These are phyloP conservation scores for Xylaria sp. DNA, from an alignment of 2,329 filamentous ascomycete species.

Conservation along the genomic window DNA sequence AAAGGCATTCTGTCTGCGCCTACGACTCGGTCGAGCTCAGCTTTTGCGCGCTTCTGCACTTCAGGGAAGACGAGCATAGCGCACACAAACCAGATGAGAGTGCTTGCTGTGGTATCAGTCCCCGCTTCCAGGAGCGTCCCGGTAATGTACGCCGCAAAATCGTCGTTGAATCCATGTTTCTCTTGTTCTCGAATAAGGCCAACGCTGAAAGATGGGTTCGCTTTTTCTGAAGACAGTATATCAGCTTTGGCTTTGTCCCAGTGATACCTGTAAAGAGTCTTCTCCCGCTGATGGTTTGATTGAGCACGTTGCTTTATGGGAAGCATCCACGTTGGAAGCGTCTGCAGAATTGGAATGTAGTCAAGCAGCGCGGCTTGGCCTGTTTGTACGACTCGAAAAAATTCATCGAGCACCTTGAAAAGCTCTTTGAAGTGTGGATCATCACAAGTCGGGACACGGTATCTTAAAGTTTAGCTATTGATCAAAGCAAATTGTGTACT, in stretches of 20 bases:
- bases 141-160: conserved; percentile 50
- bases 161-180: conserved; percentile 48
- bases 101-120: conserved; percentile 57
- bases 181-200: conserved; percentile 47
- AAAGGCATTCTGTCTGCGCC: conserved; percentile 60
- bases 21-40: conserved; percentile 65
- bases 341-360: conserved; percentile 26
- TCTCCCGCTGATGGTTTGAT: conserved; percentile 22
- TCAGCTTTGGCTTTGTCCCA: conserved; percentile 27
- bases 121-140: conserved; percentile 48
- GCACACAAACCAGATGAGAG: conserved; percentile 60
- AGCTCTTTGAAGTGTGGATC: conserved; percentile 55
- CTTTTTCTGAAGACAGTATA: conserved; percentile 2
- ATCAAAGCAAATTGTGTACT: not conserved
- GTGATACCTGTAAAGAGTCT: conserved; percentile 29
- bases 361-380: conserved; percentile 31
- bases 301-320: conserved; percentile 20
- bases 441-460: conserved; percentile 45
- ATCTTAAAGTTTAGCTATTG: conserved; percentile 8
- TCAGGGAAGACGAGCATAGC: conserved; percentile 62
- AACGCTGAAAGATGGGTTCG: conserved; percentile 43
- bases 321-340: conserved; percentile 30
- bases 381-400: conserved; percentile 31
- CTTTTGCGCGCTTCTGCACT: conserved; percentile 60
- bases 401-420: conserved; percentile 46